Base-by-base conservation (phyloP, 2,329 filamentous ascomycete species). In the Xylariaceae sp. region DNA sequence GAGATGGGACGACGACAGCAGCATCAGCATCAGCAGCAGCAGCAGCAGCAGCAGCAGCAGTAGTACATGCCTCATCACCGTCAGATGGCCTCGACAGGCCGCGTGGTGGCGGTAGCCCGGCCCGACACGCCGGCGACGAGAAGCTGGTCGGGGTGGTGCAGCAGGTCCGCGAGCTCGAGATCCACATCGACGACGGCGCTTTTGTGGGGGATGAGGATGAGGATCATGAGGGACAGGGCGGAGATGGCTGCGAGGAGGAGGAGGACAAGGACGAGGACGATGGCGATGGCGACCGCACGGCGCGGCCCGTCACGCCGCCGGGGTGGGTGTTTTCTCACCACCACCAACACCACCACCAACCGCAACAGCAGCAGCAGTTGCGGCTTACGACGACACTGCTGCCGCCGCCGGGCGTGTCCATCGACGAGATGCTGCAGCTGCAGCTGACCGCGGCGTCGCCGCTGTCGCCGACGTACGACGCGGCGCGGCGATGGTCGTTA, bases 351-450 rank as follows among this genome's bases (percentile, higher is more conserved):
- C 15, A 12, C 24, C 5, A 26, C 21, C 8, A 23, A 23, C 21
- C 8, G 42, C 22, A 32, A 25, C 19, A 24, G 11, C 22, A 32
- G 46, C 4, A 43, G 54, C 21, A 46, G 52, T 29, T 34, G 54
- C 10, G n/a, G n/a, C n/a, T n/a, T 23, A 23, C 21, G 21, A 12
- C 21, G 21, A 12, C 45, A 38, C 29, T 44, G 45, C 28, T 40
- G 36, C 21, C 36, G 41, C 11, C 7, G n/a, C n/a, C n/a, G n/a
- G 10, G 30, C 22, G 40, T 39, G 11, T 63, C 65, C 25, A 72
- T 72, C 39, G 66, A 68, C 39, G 59, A 65, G 46, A 47, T 68
- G 21, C 47, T 70, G 31, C 54, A 71, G 31, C 53, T 51, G 29
- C n/a, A n/a, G n/a, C n/a, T n/a, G n/a, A n/a, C n/a, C n/a, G n/a